Evolutionary conservation across 2,329 filamentous ascomycete species (phyloP).

Genomic region (Chaetomiaceae sp.): DNA sequence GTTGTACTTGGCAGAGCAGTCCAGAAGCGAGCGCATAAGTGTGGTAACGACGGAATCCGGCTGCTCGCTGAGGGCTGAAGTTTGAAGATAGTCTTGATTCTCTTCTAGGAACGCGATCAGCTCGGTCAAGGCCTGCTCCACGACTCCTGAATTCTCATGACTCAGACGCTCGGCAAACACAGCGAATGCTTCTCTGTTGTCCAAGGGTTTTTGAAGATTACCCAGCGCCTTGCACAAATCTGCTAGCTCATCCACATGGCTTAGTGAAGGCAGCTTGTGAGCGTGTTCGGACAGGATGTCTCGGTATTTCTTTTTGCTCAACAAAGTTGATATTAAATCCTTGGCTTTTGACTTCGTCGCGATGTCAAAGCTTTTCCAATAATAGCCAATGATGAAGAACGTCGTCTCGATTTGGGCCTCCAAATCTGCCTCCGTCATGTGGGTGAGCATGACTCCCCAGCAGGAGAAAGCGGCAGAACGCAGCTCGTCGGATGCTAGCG

Average conservation of each 20-base stretch:
- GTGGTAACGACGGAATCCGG: conserved; percentile 69
- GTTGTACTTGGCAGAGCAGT: conserved; percentile 79
- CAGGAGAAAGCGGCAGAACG: conserved; percentile 74
- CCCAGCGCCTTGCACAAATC: conserved; percentile 64
- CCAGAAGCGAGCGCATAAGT: conserved; percentile 73
- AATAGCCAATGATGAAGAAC: conserved; percentile 77
- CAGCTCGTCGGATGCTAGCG: conserved; percentile 69
- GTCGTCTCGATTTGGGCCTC: conserved; percentile 80
- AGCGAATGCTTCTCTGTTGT: conserved; percentile 61
- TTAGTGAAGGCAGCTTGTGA: conserved; percentile 72
- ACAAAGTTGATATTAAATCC: conserved; percentile 59
- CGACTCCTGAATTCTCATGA: conserved; percentile 83
- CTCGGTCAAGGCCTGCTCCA: conserved; percentile 75
- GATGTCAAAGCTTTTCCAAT: conserved; percentile 67
- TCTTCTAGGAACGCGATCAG: conserved; percentile 66
- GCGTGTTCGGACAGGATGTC: conserved; percentile 61
- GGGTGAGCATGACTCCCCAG: conserved; percentile 74
- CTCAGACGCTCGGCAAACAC: conserved; percentile 69
- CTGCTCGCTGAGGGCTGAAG: conserved; percentile 76
- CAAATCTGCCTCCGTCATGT: conserved; percentile 74
- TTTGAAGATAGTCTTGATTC: conserved; percentile 75
- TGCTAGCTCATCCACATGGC: conserved; percentile 63
- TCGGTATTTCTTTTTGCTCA: conserved; percentile 59
- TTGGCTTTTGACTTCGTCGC: conserved; percentile 56
- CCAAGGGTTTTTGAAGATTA: conserved; percentile 60